These are phyloP conservation scores for Plicaturopsis crispa DNA, from an alignment of 768 basidiomycete genomes.

Conservation along the genomic window DNA sequence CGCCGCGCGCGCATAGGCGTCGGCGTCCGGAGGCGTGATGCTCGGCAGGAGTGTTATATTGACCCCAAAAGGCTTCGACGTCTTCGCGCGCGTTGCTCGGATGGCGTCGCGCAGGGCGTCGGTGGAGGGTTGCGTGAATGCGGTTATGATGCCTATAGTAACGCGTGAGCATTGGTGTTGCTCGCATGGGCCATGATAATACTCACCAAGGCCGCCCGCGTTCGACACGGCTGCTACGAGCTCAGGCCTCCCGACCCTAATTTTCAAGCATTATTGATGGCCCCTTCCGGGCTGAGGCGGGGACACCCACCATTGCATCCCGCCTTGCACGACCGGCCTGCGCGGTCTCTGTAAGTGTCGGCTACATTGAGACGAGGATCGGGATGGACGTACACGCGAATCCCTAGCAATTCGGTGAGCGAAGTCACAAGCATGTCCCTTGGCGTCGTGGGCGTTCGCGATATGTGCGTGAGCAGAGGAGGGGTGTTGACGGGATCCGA, in stretches of 20 bases:
- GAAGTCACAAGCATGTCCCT: slow-evolving; percentile 48
- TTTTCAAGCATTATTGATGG: neutral
- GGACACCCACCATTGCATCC: slow-evolving; percentile 75
- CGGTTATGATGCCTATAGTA: slow-evolving; percentile 66
- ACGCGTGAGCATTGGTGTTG: slow-evolving; percentile 2
- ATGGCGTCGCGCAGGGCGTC: slow-evolving; percentile 77
- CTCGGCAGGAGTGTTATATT: slow-evolving; percentile 84
- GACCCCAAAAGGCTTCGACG: slow-evolving; percentile 74
- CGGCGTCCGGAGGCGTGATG: slow-evolving; percentile 88
- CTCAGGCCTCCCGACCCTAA: slow-evolving; percentile 72
- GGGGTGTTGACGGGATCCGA: too few relatives aligned
- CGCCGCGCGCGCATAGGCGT: slow-evolving; percentile 72
- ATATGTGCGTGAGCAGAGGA: too few relatives aligned
- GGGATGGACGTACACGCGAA: slow-evolving; percentile 46
- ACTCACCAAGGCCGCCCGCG: slow-evolving; percentile 70
- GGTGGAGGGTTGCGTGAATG: slow-evolving; percentile 81
- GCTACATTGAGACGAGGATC: slow-evolving; percentile 2
- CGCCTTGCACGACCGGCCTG: slow-evolving; percentile 79
- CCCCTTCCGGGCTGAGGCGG: neutral
- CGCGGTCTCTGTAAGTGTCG: neutral
- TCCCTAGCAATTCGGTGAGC: slow-evolving; percentile 57
- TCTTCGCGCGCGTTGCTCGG: slow-evolving; percentile 62
- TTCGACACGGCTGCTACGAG: slow-evolving; percentile 76
- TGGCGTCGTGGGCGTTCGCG: too few relatives aligned
- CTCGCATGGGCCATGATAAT: too few relatives aligned